A percentile compares a stretch with the other conserved stretches of the same genome.
These are phyloP conservation scores for Vitis hybrid DNA, from an alignment of 177 flowering plant species.

Conservation along the genomic window DNA sequence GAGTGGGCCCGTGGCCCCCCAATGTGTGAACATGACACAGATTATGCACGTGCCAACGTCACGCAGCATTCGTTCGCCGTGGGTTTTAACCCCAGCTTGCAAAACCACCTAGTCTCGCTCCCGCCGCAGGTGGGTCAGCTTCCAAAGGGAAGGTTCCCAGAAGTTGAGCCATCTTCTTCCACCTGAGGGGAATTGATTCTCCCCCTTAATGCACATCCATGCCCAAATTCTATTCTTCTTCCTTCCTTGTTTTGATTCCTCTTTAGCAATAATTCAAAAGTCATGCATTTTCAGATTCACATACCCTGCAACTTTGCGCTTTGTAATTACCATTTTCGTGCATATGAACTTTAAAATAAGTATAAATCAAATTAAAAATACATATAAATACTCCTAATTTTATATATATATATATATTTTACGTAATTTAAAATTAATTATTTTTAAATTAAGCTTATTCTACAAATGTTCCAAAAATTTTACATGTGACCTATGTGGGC, in stretches of 20 bases:
- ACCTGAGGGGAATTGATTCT: slow-evolving; percentile 17
- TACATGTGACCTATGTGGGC: no score
- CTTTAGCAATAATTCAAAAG: slow-evolving; percentile 40
- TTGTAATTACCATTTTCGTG: no score
- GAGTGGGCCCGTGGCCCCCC: not conserved
- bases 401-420: no score
- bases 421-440: no score
- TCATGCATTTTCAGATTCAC: slow-evolving; percentile 24
- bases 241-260: slow-evolving; percentile 13
- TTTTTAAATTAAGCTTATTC: no score
- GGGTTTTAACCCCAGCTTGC: not conserved
- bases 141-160: not conserved
- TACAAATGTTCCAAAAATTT: no score
- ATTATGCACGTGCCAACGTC: not conserved
- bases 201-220: slow-evolving; percentile 29
- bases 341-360: no score
- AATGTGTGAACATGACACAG: not conserved
- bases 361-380: no score
- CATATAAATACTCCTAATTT: no score
- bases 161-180: not conserved
- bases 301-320: not conserved
- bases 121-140: slow-evolving; percentile 14
- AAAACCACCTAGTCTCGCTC: slow-evolving; percentile 12
- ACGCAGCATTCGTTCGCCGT: not conserved
- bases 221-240: slow-evolving; percentile 23